These are phyloP conservation scores for Stachybotrys chartarum DNA, from an alignment of 2,329 filamentous ascomycete genomes.

Conservation along the genomic window DNA sequence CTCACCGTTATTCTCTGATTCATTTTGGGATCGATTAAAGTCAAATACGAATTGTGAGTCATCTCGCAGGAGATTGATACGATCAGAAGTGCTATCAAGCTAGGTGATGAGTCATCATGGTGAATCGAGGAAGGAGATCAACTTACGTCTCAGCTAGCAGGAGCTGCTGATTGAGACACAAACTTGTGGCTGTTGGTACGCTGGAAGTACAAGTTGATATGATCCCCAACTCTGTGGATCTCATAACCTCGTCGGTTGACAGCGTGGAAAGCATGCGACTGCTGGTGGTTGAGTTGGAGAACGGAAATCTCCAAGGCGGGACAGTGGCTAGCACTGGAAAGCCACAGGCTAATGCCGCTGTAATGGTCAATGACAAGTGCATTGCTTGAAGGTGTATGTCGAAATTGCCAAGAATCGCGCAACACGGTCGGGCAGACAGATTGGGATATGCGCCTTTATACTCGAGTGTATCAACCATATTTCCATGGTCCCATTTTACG, in stretches of 20 bases:
- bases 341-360: neutral
- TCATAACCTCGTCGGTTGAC: neutral
- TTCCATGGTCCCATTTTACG: neutral
- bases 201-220: neutral
- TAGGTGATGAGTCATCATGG: neutral
- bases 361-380: neutral
- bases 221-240: neutral
- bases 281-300: neutral
- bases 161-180: neutral
- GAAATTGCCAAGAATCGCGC: neutral
- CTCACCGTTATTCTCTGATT: neutral
- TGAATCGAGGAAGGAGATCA: neutral
- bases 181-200: neutral
- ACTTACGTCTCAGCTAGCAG: neutral
- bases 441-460: neutral
- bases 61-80: neutral
- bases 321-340: neutral
- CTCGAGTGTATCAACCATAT: neutral
- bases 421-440: neutral
- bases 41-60: neutral
- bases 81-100: neutral
- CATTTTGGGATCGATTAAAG: neutral
- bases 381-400: neutral
- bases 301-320: neutral
- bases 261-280: neutral